These are phyloP conservation scores for Lactarius evosmus DNA, from an alignment of 768 basidiomycete species.

Conservation along the genomic window DNA sequence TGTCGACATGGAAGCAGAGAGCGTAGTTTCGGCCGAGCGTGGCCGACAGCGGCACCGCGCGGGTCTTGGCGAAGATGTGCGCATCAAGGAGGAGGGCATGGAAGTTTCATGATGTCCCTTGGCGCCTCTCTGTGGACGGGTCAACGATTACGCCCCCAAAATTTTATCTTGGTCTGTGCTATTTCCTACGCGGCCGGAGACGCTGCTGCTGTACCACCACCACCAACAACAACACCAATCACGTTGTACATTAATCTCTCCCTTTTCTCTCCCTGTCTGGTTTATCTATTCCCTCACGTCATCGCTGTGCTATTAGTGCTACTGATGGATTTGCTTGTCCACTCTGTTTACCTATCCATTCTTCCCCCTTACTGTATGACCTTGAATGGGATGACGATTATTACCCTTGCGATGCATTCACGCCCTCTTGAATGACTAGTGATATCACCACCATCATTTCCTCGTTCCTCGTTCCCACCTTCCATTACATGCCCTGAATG, in stretches of 20 bases:
- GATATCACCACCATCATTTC: constrained; percentile 10
- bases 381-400: constrained; percentile 16
- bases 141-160: constrained; percentile 2
- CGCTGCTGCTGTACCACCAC: constrained; percentile 10
- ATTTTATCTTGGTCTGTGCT: background rate
- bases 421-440: constrained; percentile 7
- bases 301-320: constrained; percentile 22
- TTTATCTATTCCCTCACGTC: constrained; percentile 19
- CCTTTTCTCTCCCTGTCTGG: background rate
- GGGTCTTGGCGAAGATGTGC: constrained; percentile 19
- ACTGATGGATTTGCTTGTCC: constrained; percentile 14
- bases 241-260: constrained; percentile 12
- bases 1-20: constrained; percentile 21
- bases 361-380: constrained; percentile 1
- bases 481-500: constrained; percentile 6
- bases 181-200: background rate
- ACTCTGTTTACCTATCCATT: background rate
- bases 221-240: background rate
- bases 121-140: background rate
- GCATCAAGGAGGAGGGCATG: constrained; percentile 27
- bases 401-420: constrained; percentile 4
- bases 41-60: constrained; percentile 24
- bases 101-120: constrained; percentile 24
- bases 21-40: constrained; percentile 11
- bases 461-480: constrained; percentile 6